These are phyloP conservation scores for Fusarium irregulare DNA, from an alignment of 2,329 filamentous ascomycete genomes.

Conservation along the genomic window DNA sequence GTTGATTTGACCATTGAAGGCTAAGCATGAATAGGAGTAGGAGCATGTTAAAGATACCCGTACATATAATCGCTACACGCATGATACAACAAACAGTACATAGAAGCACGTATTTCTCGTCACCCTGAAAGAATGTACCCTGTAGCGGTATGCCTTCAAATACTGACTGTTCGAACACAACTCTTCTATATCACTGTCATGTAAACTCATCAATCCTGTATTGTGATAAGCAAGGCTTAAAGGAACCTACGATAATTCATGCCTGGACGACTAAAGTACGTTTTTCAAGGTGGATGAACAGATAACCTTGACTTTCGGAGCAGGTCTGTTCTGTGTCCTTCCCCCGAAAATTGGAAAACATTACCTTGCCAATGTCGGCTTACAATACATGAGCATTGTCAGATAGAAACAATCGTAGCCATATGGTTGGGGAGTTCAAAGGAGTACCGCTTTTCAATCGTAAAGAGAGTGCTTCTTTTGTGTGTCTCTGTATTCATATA, in stretches of 20 bases:
- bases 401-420: background rate
- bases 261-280: background rate
- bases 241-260: background rate
- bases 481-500: background rate
- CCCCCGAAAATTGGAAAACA: background rate
- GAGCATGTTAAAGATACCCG: constrained; percentile 14
- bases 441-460: background rate
- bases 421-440: background rate
- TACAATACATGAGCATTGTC: background rate
- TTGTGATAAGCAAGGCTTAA: background rate
- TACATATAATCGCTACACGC: background rate
- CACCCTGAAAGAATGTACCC: background rate
- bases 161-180: background rate
- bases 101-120: background rate
- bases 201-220: background rate
- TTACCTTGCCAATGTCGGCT: background rate
- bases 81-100: background rate
- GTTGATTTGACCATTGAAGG: constrained; percentile 45
- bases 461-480: background rate
- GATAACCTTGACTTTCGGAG: background rate
- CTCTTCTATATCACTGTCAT: background rate
- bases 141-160: background rate
- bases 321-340: background rate
- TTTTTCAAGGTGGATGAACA: background rate
- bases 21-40: constrained; percentile 16